Evolutionary conservation across 2,329 filamentous ascomycete genomes (phyloP), one percentile per base, ranked within the genome.

Genomic region (Aspergillus costaricaensis): DNA sequence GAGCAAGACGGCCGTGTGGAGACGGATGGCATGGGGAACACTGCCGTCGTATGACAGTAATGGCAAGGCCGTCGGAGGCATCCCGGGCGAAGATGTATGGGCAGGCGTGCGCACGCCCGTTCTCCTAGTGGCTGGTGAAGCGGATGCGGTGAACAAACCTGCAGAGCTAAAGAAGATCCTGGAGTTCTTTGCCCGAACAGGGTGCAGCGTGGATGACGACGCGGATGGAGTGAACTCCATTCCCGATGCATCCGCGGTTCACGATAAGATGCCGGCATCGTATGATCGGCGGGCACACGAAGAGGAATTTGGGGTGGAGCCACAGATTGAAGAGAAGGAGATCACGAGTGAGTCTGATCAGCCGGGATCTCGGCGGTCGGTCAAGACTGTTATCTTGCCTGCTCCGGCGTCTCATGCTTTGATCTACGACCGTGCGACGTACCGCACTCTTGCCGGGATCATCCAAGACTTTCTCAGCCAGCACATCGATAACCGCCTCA

Each of bases 341-440:
- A 1, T 64, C 30, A 43, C 39, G 17, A 27, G 51, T 57, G 39
- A 56, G 60, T 8, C 44, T 47, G 23, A 21, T 21, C 43, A 36
- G 12, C 25, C 49, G 58, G 43, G 6, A 78, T 32, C 82, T 82
- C 61, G 77, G 80, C 67, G 71, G 30, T 77, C 87, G 8, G 81
- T 96, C 23, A 88, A 91, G 70, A 88, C 85, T 0, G 84, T 85
- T 21, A 82, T 93, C 55, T 82, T 97, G 53, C 91, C 91, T 0
- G 80, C 86, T 0, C 92, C 92, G 0, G 91, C 91, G 9, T 90
- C 89, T 2, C 94, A 98, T 76, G 90, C 91, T 12, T 81, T 98
- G 25, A 84, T 96, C 5, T 98, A 96, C 73, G 88, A 88, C 59
- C 89, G 91, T 2, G 82, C 85, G 0, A 91, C 87, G 2, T 90